Conservation (phyloP, 352 stramenopile species). For the Phytophthora sojae region DNA sequence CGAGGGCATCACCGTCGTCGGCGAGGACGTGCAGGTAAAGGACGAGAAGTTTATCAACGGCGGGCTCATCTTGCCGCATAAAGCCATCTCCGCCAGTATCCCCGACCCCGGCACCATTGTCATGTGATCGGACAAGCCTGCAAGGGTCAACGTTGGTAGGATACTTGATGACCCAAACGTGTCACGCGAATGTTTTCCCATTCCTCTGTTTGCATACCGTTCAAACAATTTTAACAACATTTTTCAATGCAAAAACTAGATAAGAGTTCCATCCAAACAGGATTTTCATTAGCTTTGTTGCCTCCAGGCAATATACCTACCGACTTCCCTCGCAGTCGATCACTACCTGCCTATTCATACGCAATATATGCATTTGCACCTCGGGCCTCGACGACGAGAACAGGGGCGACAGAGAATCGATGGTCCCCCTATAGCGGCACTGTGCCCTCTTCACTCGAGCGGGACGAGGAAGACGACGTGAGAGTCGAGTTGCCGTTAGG, state of each 20-base stretch:
- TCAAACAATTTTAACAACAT: slow-evolving; percentile 16
- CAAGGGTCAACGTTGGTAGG: not conserved
- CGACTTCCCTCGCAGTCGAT: slow-evolving; percentile 16
- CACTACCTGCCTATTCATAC: slow-evolving; percentile 38
- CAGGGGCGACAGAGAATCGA: not conserved
- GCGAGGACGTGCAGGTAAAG: slow-evolving; percentile 90
- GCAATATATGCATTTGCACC: slow-evolving; percentile 26
- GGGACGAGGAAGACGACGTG: slow-evolving; percentile 39
- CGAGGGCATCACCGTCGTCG: slow-evolving; percentile 85
- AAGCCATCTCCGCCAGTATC: slow-evolving; percentile 88
- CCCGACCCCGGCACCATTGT: slow-evolving; percentile 89
- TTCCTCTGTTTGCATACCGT: slow-evolving; percentile 21
- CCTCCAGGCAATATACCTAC: slow-evolving; percentile 14
- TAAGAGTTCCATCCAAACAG: slow-evolving; percentile 29
- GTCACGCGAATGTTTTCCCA: not conserved
- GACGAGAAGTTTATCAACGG: slow-evolving; percentile 92
- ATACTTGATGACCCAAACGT: not conserved
- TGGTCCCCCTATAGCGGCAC: slow-evolving; percentile 20
- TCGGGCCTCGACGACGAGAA: not conserved
- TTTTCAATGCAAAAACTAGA: slow-evolving; percentile 4
- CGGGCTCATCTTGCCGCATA: slow-evolving; percentile 88
- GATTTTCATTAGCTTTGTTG: slow-evolving; percentile 23
- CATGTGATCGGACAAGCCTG: slow-evolving; percentile 60
- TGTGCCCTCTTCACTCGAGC: slow-evolving; percentile 42
- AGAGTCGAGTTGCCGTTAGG: slow-evolving; percentile 53